Percentiles rank a stretch among this genome's conserved stretches.
Evolutionary conservation across 768 basidiomycete genomes (phyloP).

Genomic region (Agaricus blazei): DNA sequence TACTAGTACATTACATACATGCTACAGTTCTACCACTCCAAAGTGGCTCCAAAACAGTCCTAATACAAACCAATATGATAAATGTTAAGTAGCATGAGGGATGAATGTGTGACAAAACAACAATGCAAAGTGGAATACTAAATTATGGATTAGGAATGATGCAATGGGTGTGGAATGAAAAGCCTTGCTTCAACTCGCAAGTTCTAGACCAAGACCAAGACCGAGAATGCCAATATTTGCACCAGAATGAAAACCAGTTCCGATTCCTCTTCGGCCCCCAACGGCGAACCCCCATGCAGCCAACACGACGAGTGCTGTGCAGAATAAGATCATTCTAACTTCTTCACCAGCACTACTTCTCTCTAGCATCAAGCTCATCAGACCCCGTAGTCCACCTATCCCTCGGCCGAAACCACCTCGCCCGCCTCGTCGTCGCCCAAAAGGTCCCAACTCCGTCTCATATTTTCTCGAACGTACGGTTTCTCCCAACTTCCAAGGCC

Average conservation of each 20-base stretch:
- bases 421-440: slow-evolving; percentile 14
- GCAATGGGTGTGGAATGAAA: not conserved
- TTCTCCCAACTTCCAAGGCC: slow-evolving; percentile 45
- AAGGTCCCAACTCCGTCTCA: slow-evolving; percentile 35
- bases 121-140: not conserved
- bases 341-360: slow-evolving; percentile 65
- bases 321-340: slow-evolving; percentile 54
- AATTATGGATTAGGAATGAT: not conserved
- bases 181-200: not conserved
- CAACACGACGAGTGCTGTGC: slow-evolving; percentile 40
- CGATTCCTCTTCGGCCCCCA: slow-evolving; percentile 13
- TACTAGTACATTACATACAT: not conserved
- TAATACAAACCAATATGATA: not conserved
- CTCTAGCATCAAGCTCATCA: slow-evolving; percentile 47
- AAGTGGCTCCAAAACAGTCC: not conserved
- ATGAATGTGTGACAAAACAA: not conserved
- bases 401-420: slow-evolving; percentile 29
- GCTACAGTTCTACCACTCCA: not conserved
- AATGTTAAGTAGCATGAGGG: not conserved
- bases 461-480: slow-evolving; percentile 32
- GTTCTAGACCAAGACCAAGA: not conserved
- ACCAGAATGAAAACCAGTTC: not conserved
- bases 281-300: slow-evolving; percentile 45
- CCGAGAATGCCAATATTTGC: not conserved
- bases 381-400: slow-evolving; percentile 33